Conservation (phyloP, 2,329 filamentous ascomycete genomes). For the Periconia sp. region DNA sequence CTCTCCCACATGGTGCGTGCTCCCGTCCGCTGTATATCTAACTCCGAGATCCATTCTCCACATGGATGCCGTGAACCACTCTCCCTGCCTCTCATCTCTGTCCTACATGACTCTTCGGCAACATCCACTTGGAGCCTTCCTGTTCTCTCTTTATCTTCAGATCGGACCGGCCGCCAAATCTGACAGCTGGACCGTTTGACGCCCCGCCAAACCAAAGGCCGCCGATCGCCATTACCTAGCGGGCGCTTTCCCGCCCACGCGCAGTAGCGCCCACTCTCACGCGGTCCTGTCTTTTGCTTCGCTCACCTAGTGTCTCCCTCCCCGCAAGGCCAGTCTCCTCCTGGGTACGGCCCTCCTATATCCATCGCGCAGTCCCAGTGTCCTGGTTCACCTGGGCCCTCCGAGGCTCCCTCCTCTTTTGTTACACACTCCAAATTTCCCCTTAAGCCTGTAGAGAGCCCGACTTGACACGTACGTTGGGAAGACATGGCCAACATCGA, state of each 20-base stretch:
- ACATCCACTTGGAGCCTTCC: constrained; percentile 19
- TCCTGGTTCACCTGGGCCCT: constrained; percentile 9
- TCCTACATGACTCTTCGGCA: constrained; percentile 19
- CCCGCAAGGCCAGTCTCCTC: constrained; percentile 13
- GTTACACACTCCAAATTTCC: constrained; percentile 2
- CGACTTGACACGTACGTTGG: background rate
- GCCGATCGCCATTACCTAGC: constrained; percentile 35
- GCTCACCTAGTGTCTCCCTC: constrained; percentile 20
- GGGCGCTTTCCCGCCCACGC: constrained; percentile 33
- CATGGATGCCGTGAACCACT: constrained; percentile 24
- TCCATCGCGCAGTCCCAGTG: constrained; percentile 10
- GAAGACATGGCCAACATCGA: constrained; percentile 29
- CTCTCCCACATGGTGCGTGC: constrained; percentile 44
- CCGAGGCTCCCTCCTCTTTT: constrained; percentile 11
- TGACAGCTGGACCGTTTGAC: constrained; percentile 32
- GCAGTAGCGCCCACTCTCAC: constrained; percentile 26
- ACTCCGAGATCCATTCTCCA: constrained; percentile 33
- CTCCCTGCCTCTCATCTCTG: constrained; percentile 13
- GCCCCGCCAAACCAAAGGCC: constrained; percentile 26
- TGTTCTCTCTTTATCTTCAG: constrained; percentile 14
- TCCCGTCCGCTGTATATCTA: constrained; percentile 29
- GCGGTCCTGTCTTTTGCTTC: constrained; percentile 28
- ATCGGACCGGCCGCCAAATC: constrained; percentile 18
- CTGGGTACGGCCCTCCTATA: constrained; percentile 15
- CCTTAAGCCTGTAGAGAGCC: background rate